A percentile compares a stretch with the other conserved stretches of the same genome.
phyloP scores from a whole-genome alignment of 441 rosid species.

The Viola pubescens region DNA sequence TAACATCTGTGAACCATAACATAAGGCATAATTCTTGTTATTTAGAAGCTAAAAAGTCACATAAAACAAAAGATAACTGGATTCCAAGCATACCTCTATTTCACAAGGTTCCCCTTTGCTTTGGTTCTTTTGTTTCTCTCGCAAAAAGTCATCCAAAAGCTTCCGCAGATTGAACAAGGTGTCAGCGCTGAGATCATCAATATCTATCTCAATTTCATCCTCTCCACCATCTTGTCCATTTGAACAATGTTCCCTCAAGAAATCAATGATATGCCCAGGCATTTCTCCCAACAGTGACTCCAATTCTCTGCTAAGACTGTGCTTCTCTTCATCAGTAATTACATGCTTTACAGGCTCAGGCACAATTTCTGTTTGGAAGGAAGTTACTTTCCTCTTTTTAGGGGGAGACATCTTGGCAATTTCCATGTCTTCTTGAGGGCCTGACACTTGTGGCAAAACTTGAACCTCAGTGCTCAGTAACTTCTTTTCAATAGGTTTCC shows the following conservation, averaged over 20 bases:
- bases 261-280: conserved; percentile 55
- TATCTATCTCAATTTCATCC: conserved; percentile 81
- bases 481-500: conserved; percentile 79
- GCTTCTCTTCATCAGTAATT: conserved; percentile 58
- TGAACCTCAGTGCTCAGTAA: conserved; percentile 28
- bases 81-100: conserved; percentile 47
- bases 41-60: too few relatives aligned
- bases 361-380: conserved; percentile 28
- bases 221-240: conserved; percentile 44
- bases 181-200: conserved; percentile 60
- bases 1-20: conserved; percentile 39
- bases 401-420: conserved; percentile 20
- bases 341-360: conserved; percentile 38
- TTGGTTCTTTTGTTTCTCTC: conserved; percentile 43
- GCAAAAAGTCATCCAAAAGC: conserved; percentile 64
- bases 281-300: conserved; percentile 52
- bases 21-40: conserved; percentile 7
- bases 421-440: conserved; percentile 29
- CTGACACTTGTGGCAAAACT: conserved; percentile 23
- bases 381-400: conserved; percentile 36
- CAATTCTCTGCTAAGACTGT: conserved; percentile 43
- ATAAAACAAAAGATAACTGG: too few relatives aligned
- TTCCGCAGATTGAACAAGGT: conserved; percentile 53
- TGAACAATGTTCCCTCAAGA: conserved; percentile 54
- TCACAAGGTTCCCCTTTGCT: conserved; percentile 57